Evolutionary conservation across 305 asterid genomes (phyloP), one percentile per base, ranked within the genome.

Genomic region (Solanum hybrid): DNA sequence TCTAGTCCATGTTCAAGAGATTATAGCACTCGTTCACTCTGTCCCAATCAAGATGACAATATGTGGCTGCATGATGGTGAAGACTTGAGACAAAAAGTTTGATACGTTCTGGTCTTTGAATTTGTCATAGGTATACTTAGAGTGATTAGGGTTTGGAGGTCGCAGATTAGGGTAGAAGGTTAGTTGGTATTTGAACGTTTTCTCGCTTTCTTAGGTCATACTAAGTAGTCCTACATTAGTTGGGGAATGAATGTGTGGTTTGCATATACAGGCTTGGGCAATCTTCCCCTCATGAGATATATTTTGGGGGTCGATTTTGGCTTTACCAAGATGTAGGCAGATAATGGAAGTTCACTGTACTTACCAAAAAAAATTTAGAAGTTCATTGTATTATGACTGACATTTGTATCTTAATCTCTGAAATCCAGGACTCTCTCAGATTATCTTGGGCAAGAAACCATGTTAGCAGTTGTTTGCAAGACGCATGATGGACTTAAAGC

Each of bases 391-490:
- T 24, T 90, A 34, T 79, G 81, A 88, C 81, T 94, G 91, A 93
- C 90, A 77, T 89, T 92, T 87, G 77, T n/a, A 24, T 90, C 17
- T 11, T 71, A 71, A 71, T 71, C 77, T 71, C n/a, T 71, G 32
- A 26, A 71, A 71, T 71, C 6, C 77, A 71, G 77, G 13, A 26
- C 9, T 24, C 77, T 71, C 34, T 71, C 77, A 7, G 32, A 71
- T 71, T 71, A 26, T 71, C 77, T 71, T 90, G 99, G 98, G 38
- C 89, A 71, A 42, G 98, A 96, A 73, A 94, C 95, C 51, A 96
- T 96, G 98, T 92, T 95, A 76, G 96, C 96, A 79, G 92, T 96
- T 91, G 98, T 96, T 88, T 96, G 97, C 98, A 95, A 93, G 93
- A 92, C 97, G 0, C 81, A 90, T 69, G 92, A 91, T 81, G 96